Evolutionary conservation across 129 eudicot genomes (phyloP).

Genomic region (Deinandra increscens): DNA sequence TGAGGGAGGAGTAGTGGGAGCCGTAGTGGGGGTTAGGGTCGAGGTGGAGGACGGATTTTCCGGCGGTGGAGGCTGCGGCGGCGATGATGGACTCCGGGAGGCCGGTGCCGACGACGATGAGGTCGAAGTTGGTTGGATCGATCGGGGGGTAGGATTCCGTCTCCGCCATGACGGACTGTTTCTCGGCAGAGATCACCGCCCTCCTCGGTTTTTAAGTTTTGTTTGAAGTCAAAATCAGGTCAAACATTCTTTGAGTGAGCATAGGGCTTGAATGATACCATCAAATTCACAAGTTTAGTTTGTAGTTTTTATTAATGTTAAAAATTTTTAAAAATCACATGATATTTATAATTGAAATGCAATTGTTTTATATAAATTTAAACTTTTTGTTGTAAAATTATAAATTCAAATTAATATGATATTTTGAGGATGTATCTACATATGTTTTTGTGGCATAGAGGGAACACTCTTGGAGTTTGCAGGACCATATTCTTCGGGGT

Average conservation of each 20-base stretch:
- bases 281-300: too few relatives aligned
- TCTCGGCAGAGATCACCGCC: neutral
- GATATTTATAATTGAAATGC: too few relatives aligned
- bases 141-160: conserved; percentile 57
- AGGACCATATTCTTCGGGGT: too few relatives aligned
- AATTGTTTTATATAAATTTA: too few relatives aligned
- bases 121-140: conserved; percentile 81
- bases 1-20: conserved; percentile 68
- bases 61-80: conserved; percentile 85
- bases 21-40: conserved; percentile 87
- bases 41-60: conserved; percentile 82
- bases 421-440: too few relatives aligned
- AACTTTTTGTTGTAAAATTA: too few relatives aligned
- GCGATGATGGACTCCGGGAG: conserved; percentile 71
- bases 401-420: too few relatives aligned
- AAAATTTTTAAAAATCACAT: too few relatives aligned
- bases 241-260: neutral
- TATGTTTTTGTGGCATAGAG: too few relatives aligned
- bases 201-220: neutral
- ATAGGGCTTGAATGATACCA: too few relatives aligned
- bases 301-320: too few relatives aligned
- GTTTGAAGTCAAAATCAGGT: neutral
- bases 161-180: conserved; percentile 29
- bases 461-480: too few relatives aligned
- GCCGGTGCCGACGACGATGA: conserved; percentile 83